Evolutionary conservation across 768 basidiomycete genomes (phyloP), one percentile per base, ranked within the genome.

Genomic region (Tulasnella sp.): DNA sequence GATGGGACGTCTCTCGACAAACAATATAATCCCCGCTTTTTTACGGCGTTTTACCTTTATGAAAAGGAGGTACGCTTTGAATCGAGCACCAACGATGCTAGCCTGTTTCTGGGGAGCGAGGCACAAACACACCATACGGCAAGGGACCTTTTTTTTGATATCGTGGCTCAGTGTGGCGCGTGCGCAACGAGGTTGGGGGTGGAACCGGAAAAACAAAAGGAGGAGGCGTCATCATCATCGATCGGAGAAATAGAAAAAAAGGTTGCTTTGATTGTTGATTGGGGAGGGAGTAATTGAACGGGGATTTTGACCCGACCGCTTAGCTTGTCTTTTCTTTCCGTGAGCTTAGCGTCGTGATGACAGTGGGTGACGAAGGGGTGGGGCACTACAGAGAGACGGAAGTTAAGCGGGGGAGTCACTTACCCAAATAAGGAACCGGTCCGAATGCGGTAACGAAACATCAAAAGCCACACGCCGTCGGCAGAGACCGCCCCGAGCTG

Each of bases 41-140:
- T 67, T 67, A 32, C 61, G 61, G 61, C 61, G 61, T 67, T 67
- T 67, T 67, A 67, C 61, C 61, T 67, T 67, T 32, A 29, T 51
- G n/a, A 51, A 51, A 51, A 67, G 61, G 61, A 67, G 61, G 61
- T 67, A 23, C 29, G n/a, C n/a, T 67, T 67, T 35, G 32, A 23
- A 15, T 67, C 61, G 16, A 9, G n/a, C n/a, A 61, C 3, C 32
- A 51, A 51, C 1, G 18, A 51, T 44, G 44, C 51, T 51, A 51
- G 51, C 51, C n/a, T n/a, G 9, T 51, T 51, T 51, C n/a, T 51
- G 51, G 51, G n/a, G 44, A 44, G 44, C 4, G 15, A 51, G 51
- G 51, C 51, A 51, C 51, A 51, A n/a, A 23, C n/a, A n/a, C 51
- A n/a, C 51, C n/a, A 51, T 51, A 20, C 23, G 51, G 23, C 20